Evolutionary conservation across 148 eudicot genomes (phyloP).

Genomic region (Selenicereus undatus): DNA sequence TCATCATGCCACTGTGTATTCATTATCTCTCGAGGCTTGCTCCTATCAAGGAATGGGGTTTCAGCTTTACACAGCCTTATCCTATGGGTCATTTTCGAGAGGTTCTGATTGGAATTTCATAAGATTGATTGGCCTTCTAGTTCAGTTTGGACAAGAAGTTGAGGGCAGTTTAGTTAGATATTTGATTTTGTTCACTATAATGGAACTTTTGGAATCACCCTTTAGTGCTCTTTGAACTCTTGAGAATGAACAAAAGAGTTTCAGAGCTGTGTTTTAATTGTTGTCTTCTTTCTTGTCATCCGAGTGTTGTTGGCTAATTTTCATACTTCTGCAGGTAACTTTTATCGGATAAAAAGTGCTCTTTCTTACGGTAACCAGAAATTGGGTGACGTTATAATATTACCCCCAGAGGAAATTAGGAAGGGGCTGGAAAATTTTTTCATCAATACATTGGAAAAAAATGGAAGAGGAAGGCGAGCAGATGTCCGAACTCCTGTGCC

Average conservation of each 20-base stretch:
- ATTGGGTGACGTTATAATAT: slow-evolving; percentile 25
- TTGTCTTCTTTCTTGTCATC: neutral
- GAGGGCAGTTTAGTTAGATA: neutral
- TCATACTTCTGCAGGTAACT: slow-evolving; percentile 27
- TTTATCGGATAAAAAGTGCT: slow-evolving; percentile 34
- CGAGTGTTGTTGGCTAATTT: neutral
- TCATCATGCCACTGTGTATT: neutral
- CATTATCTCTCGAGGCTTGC: neutral
- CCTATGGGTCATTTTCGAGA: no score
- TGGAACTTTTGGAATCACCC: neutral
- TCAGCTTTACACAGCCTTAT: no score
- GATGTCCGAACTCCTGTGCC: slow-evolving; percentile 30
- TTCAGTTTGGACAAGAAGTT: no score
- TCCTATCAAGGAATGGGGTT: neutral
- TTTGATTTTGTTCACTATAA: neutral
- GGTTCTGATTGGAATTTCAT: neutral
- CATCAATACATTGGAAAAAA: slow-evolving; percentile 23
- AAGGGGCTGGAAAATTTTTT: slow-evolving; percentile 31
- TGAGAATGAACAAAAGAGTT: neutral
- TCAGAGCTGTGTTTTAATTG: neutral
- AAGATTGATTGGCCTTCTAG: neutral
- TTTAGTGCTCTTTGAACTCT: neutral
- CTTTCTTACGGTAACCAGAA: slow-evolving; percentile 32
- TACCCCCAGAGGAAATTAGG: slow-evolving; percentile 25
- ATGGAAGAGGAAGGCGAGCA: slow-evolving; percentile 30